Conservation (phyloP, 768 basidiomycete species). For the Austroboletus eburneus region DNA sequence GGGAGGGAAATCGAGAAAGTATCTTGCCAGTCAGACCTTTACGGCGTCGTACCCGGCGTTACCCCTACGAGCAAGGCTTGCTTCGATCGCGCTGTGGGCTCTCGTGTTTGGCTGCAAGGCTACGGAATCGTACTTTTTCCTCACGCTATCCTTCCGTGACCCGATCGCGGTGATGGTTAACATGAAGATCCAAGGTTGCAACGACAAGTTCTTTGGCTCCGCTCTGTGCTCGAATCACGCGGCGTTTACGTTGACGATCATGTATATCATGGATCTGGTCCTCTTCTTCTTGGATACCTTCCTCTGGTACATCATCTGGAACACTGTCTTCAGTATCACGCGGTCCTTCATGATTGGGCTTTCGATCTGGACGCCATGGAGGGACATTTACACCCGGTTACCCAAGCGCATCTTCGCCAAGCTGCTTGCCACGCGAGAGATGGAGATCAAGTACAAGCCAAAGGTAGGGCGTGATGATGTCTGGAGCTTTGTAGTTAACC, state of each 20-base stretch:
- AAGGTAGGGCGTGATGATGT: constrained; percentile 56
- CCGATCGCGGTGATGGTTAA: constrained; percentile 94
- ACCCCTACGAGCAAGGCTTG: constrained; percentile 58
- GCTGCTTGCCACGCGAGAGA: constrained; percentile 86
- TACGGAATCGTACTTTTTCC: constrained; percentile 96
- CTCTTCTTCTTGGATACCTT: constrained; percentile 99
- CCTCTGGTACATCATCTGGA: constrained; percentile 99
- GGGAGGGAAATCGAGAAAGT: constrained; percentile 91
- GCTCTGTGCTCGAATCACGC: constrained; percentile 89
- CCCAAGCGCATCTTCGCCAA: constrained; percentile 98
- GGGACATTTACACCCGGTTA: constrained; percentile 91
- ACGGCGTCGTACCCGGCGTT: constrained; percentile 90
- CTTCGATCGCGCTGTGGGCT: constrained; percentile 80
- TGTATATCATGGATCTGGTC: constrained; percentile 97
- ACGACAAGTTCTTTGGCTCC: constrained; percentile 80
- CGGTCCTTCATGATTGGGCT: constrained; percentile 88
- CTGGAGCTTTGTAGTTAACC: not conserved
- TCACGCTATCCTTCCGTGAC: constrained; percentile 90
- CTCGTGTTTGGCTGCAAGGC: constrained; percentile 97
- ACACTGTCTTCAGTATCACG: constrained; percentile 87
- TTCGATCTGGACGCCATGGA: constrained; percentile 99
- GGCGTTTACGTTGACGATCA: constrained; percentile 91
- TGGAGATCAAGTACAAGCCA: constrained; percentile 99
- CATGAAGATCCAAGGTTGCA: constrained; percentile 93
- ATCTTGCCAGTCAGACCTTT: constrained; percentile 97